phyloP scores from a whole-genome alignment of 805 yeast species.

The Teunomyces stri region DNA sequence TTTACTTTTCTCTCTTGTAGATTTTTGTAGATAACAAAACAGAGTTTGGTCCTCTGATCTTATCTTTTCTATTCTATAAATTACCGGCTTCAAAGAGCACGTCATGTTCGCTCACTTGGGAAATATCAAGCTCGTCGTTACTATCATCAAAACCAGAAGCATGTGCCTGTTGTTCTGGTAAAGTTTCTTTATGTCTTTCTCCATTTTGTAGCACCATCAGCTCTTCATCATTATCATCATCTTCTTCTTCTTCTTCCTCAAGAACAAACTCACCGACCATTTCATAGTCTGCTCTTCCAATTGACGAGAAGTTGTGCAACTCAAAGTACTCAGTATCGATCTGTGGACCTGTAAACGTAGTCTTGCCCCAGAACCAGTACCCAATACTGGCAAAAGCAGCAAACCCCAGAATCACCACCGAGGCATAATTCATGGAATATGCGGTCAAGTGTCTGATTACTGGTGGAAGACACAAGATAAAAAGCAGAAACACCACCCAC shows the following conservation, averaged over 20 bases:
- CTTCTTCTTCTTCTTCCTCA: slow-evolving; percentile 14
- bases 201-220: no score
- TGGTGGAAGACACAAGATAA: slow-evolving; percentile 71
- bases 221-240: slow-evolving; percentile 1
- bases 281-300: slow-evolving; percentile 9
- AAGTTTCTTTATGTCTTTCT: neutral
- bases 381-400: slow-evolving; percentile 46
- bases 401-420: slow-evolving; percentile 55
- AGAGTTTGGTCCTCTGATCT: neutral
- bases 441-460: slow-evolving; percentile 44
- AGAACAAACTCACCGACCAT: slow-evolving; percentile 9
- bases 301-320: slow-evolving; percentile 29
- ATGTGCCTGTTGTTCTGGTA: neutral
- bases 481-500: slow-evolving; percentile 58
- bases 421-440: slow-evolving; percentile 58
- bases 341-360: slow-evolving; percentile 63
- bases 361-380: slow-evolving; percentile 62
- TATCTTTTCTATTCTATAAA: neutral
- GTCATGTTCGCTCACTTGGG: slow-evolving; percentile 10
- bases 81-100: slow-evolving; percentile 7
- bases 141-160: slow-evolving; percentile 1
- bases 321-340: slow-evolving; percentile 46
- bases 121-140: slow-evolving; percentile 4
- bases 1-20: neutral
- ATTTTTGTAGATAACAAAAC: neutral